Percentiles rank a stretch among this genome's conserved stretches.
Conservation (phyloP, 2,329 filamentous ascomycete species). For the Beauveria bassiana region DNA sequence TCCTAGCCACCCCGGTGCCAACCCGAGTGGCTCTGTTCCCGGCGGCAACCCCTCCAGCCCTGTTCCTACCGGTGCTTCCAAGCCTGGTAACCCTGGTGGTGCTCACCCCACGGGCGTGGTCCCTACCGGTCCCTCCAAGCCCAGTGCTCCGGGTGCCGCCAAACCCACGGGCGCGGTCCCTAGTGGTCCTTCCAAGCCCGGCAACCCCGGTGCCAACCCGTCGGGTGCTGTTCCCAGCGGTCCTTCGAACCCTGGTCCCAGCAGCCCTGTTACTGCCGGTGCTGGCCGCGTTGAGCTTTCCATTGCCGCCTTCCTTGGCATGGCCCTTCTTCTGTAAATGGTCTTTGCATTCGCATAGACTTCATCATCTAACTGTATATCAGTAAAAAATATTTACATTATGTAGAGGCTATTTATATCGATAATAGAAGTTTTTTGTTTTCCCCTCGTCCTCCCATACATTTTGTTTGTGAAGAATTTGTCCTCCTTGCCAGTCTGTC, state of each 20-base stretch:
- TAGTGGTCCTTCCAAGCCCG: background rate
- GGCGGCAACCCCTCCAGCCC: background rate
- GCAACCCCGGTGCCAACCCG: background rate
- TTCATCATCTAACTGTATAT: background rate
- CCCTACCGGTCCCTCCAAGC: background rate
- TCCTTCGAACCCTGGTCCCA: background rate
- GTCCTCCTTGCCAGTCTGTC: too few species aligned
- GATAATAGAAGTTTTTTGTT: slow-evolving; percentile 3
- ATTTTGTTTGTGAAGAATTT: background rate
- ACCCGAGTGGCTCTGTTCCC: background rate
- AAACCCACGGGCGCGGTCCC: background rate
- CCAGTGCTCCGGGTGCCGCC: background rate
- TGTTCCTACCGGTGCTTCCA: background rate
- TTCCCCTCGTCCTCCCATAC: background rate
- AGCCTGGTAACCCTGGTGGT: background rate
- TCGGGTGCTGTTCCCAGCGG: background rate
- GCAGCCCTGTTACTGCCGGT: background rate
- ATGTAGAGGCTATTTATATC: slow-evolving; percentile 3
- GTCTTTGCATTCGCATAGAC: background rate
- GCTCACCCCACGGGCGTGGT: background rate
- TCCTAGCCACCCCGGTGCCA: background rate
- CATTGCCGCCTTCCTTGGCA: background rate
- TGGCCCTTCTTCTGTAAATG: slow-evolving; percentile 7
- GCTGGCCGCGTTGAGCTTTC: slow-evolving; percentile 1
- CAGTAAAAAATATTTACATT: background rate